Base-by-base conservation (phyloP, 1,139 yeast species). In the Dujonia santamariae region DNA sequence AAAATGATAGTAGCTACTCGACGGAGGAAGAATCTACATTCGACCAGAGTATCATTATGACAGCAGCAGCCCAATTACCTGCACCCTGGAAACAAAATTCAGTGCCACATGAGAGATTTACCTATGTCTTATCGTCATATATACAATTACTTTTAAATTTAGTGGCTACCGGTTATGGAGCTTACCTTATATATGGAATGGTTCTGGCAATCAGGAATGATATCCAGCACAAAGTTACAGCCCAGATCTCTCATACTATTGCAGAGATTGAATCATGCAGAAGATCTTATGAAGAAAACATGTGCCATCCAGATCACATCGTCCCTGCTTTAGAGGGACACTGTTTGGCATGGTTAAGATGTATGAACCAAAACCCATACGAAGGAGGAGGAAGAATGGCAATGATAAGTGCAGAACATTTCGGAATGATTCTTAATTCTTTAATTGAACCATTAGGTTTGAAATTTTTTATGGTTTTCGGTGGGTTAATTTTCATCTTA, bases 401-500 rank as follows among this genome's bases (percentile, higher is more conserved):
- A 5, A 66, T 65, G 39, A 63, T 81, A 11, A 72, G 80, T 53
- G 85, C 86, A 0, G 77, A 77, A 39, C 77, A 83, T 0, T 46
- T 82, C 2, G 88, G 87, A 0, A 60, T 76, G 37, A 63, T 81
- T 8, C 41, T 81, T n/a, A 80, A 80, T 45, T 70, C 82, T 0
- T 65, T 82, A 40, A 64, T 81, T 14, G 85, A 80, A 43, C 85
- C 85, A 0, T 67, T 84, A 30, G 79, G 84, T 3, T 50, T 69
- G 23, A 75, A 80, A 48, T 75, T 82, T 13, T 66, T 78, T 37
- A 23, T 67, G 7, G 63, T 79, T 18, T 41, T 71, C 8, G 36
- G 67, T 7, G 44, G 60, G 19, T 56, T 51, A 32, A 53, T 52
- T 22, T 45, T 50, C 38, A 48, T 53, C 17, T 50, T 55, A 29